Evolutionary conservation across 1,284 basidiomycete genomes (phyloP).

Genomic region (Trametes sp.): DNA sequence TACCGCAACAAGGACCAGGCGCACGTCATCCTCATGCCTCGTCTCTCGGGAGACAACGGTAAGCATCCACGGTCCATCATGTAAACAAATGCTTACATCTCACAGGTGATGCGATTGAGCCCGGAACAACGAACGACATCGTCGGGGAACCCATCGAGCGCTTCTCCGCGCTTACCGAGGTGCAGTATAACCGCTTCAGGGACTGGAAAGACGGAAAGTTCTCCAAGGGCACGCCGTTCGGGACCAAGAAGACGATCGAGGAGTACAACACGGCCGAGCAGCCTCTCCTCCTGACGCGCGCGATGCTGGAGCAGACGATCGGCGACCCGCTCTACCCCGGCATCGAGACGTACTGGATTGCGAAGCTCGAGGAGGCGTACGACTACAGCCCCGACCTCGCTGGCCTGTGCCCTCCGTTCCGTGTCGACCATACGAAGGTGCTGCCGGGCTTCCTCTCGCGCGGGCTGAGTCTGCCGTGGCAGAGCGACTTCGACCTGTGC

Average conservation of each 20-base stretch:
- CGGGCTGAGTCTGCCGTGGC: constrained; percentile 34
- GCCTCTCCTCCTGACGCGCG: constrained; percentile 38
- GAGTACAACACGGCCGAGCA: constrained; percentile 29
- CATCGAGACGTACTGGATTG: constrained; percentile 30
- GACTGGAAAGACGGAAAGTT: constrained; percentile 42
- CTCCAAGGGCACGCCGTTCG: constrained; percentile 11
- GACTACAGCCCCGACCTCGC: background rate
- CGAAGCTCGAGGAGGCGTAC: constrained; percentile 13
- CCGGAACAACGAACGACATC: background rate
- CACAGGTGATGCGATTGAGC: background rate
- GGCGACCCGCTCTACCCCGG: constrained; percentile 47
- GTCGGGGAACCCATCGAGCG: constrained; percentile 16
- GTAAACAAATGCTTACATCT: background rate
- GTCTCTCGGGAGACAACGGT: constrained; percentile 41
- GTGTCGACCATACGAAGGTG: constrained; percentile 17
- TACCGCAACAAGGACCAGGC: constrained; percentile 27
- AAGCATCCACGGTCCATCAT: background rate
- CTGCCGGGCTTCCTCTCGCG: constrained; percentile 25
- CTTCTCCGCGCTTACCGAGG: constrained; percentile 40
- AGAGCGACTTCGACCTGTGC: constrained; percentile 32
- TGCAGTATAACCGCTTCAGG: constrained; percentile 43
- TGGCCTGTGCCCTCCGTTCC: constrained; percentile 25
- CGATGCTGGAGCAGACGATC: constrained; percentile 42
- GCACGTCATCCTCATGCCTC: constrained; percentile 39
- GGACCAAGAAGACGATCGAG: constrained; percentile 22